These are phyloP conservation scores for Hydrangea macrophylla DNA, from an alignment of 148 eudicot species.

Conservation along the genomic window DNA sequence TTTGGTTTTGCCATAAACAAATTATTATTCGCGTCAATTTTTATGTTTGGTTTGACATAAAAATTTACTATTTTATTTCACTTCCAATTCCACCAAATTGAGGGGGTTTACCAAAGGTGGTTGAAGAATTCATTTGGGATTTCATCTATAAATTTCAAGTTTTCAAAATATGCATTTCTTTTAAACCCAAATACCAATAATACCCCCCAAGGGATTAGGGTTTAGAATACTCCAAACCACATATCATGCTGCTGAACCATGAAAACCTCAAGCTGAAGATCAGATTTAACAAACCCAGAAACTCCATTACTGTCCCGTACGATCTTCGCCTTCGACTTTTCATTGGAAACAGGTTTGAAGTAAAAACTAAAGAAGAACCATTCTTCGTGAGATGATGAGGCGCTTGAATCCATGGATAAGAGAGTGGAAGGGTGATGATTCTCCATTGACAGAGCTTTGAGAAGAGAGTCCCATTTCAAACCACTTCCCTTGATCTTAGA, in stretches of 20 bases:
- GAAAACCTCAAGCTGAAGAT: constrained; percentile 32
- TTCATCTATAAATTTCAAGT: too few species aligned
- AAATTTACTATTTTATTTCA: too few species aligned
- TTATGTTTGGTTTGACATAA: too few species aligned
- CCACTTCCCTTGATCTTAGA: constrained; percentile 12
- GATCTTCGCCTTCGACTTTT: constrained; percentile 31
- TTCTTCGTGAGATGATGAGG: constrained; percentile 38
- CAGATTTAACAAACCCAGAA: constrained; percentile 35
- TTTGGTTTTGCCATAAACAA: too few species aligned
- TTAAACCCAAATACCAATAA: too few species aligned
- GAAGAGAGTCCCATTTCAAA: constrained; percentile 38
- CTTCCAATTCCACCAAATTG: too few species aligned
- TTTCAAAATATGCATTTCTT: too few species aligned
- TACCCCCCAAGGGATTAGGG: too few species aligned
- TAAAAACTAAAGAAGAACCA: constrained; percentile 43
- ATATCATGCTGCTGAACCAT: constrained; percentile 45
- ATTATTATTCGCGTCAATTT: too few species aligned
- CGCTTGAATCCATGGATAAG: constrained; percentile 50
- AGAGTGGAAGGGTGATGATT: constrained; percentile 40
- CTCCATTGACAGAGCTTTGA: constrained; percentile 30
- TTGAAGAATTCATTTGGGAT: too few species aligned
- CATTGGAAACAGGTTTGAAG: constrained; percentile 39
- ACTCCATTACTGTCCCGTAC: constrained; percentile 26
- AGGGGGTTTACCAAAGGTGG: too few species aligned
- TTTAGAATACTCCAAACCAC: too few species aligned